Percentiles rank a stretch among this genome's conserved stretches.
These are phyloP conservation scores for Pezicula carpinea DNA, from an alignment of 2,329 filamentous ascomycete genomes.

Conservation along the genomic window DNA sequence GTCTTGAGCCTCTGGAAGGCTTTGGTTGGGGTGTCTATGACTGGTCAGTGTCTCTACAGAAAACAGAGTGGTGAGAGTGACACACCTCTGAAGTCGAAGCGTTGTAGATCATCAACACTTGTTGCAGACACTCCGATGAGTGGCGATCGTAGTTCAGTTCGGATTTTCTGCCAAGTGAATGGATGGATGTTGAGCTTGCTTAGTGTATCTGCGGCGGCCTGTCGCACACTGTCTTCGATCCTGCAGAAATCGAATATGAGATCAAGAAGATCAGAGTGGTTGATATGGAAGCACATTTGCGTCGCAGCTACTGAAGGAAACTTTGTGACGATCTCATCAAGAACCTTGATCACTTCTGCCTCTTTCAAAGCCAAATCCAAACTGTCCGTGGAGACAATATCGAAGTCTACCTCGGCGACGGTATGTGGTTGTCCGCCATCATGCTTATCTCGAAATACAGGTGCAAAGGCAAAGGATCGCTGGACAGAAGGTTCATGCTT, in stretches of 20 bases:
- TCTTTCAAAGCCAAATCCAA: constrained; percentile 84
- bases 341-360: constrained; percentile 87
- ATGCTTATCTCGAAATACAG: constrained; percentile 75
- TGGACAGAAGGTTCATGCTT: constrained; percentile 63
- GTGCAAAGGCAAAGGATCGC: constrained; percentile 82
- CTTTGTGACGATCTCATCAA: constrained; percentile 81
- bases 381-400: constrained; percentile 81
- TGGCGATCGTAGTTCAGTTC: constrained; percentile 75
- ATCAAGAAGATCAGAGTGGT: constrained; percentile 81
- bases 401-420: constrained; percentile 90
- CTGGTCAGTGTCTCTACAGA: constrained; percentile 9
- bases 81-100: constrained; percentile 83
- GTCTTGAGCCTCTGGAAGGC: constrained; percentile 54
- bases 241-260: constrained; percentile 88
- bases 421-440: constrained; percentile 77
- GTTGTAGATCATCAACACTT: constrained; percentile 81
- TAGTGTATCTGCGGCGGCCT: constrained; percentile 73
- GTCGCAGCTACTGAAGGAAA: constrained; percentile 70
- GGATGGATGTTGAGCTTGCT: constrained; percentile 82
- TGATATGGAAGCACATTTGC: constrained; percentile 84
- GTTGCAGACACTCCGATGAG: constrained; percentile 80
- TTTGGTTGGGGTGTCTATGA: constrained; percentile 49
- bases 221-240: constrained; percentile 63
- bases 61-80: constrained; percentile 3
- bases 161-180: constrained; percentile 78